Evolutionary conservation across 2,329 filamentous ascomycete species (phyloP).

Genomic region (Basipetospora sp.): DNA sequence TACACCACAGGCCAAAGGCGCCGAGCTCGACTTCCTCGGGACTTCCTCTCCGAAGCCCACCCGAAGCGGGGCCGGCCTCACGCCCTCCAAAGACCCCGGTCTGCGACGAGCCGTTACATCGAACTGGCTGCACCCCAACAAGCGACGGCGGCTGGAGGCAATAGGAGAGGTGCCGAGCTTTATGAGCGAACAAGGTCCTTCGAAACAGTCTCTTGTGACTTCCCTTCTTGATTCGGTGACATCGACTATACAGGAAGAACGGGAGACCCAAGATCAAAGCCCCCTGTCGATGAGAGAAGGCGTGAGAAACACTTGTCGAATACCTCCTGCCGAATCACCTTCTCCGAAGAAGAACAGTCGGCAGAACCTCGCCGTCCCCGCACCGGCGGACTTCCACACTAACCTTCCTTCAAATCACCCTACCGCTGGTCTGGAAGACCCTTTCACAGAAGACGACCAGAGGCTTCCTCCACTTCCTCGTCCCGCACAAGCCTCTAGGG

Average conservation of each 20-base stretch:
- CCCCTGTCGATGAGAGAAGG: slow-evolving; percentile 1
- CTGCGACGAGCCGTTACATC: slow-evolving; percentile 52
- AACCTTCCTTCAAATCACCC: slow-evolving; percentile 1
- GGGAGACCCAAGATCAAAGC: slow-evolving; percentile 12
- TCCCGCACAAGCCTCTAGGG: slow-evolving; percentile 33
- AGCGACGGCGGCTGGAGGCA: slow-evolving; percentile 47
- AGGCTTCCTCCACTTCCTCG: slow-evolving; percentile 8
- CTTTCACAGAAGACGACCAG: slow-evolving; percentile 5
- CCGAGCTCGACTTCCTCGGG: slow-evolving; percentile 42
- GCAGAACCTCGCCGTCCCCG: background rate
- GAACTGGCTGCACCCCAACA: slow-evolving; percentile 54
- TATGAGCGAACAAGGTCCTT: slow-evolving; percentile 21
- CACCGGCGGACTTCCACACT: background rate
- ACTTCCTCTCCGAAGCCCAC: slow-evolving; percentile 51
- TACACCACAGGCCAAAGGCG: slow-evolving; percentile 28
- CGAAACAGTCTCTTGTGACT: slow-evolving; percentile 43
- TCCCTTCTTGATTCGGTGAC: slow-evolving; percentile 53
- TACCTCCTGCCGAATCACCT: slow-evolving; percentile 21
- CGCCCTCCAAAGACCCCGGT: slow-evolving; percentile 1
- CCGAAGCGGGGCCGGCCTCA: slow-evolving; percentile 22
- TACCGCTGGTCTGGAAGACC: too few species aligned
- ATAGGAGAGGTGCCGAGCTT: slow-evolving; percentile 19
- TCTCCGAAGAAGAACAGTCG: slow-evolving; percentile 27
- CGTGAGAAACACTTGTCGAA: background rate
- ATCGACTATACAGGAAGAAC: slow-evolving; percentile 32